A percentile compares a stretch with the other conserved stretches of the same genome.
These are phyloP conservation scores for Wickerhamomyces sp. DNA, from an alignment of 1,139 yeast species.

Conservation along the genomic window DNA sequence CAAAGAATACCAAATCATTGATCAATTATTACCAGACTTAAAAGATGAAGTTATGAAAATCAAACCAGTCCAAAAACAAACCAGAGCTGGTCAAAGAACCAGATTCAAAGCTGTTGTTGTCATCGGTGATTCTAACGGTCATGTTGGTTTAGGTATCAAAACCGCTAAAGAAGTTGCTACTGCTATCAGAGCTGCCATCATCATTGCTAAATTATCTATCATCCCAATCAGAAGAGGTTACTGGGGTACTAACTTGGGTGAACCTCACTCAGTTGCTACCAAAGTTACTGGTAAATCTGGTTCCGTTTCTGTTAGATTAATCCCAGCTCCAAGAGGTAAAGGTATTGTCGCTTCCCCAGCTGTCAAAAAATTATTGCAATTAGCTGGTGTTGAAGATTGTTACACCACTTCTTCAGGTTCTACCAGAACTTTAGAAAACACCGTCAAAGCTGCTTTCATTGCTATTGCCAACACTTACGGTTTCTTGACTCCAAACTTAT, in stretches of 20 bases:
- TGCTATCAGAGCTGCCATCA: slow-evolving; percentile 99
- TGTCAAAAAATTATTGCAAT: slow-evolving; percentile 96
- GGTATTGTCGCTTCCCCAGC: slow-evolving; percentile 99
- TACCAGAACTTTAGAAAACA: slow-evolving; percentile 99
- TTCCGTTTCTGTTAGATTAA: slow-evolving; percentile 96
- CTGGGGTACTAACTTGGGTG: slow-evolving; percentile 99
- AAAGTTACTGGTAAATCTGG: slow-evolving; percentile 99
- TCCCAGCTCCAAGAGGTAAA: slow-evolving; percentile 99
- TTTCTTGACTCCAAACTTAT: slow-evolving; percentile 99
- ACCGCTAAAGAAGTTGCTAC: slow-evolving; percentile 99
- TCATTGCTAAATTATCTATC: slow-evolving; percentile 97
- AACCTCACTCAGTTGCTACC: slow-evolving; percentile 97
- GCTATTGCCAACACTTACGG: slow-evolving; percentile 99
- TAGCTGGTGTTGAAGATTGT: slow-evolving; percentile 99
- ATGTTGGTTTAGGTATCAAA: slow-evolving; percentile 99
- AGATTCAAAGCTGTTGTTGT: slow-evolving; percentile 99
- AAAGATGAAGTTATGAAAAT: slow-evolving; percentile 99
- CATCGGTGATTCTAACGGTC: slow-evolving; percentile 99
- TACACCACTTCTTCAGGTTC: slow-evolving; percentile 99
- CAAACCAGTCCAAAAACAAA: slow-evolving; percentile 99
- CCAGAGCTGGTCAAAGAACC: slow-evolving; percentile 99
- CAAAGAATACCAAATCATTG: slow-evolving; percentile 99
- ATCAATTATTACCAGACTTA: slow-evolving; percentile 90
- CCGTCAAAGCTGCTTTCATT: slow-evolving; percentile 98
- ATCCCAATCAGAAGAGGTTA: slow-evolving; percentile 99